Base-by-base conservation (phyloP, 306 rosid species). In the Sicyos edulis region DNA sequence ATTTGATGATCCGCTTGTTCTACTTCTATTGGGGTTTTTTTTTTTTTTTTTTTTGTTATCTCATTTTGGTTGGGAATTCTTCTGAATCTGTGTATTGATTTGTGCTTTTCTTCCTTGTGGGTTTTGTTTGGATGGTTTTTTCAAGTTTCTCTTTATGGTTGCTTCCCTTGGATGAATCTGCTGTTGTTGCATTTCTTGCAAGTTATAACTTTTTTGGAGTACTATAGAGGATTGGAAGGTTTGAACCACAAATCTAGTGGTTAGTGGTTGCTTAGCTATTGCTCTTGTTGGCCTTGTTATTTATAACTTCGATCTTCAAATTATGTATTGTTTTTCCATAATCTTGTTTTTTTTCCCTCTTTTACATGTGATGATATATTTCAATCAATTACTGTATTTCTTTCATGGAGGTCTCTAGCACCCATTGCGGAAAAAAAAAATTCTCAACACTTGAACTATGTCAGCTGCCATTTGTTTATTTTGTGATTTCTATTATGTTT, bases 1-100 rank as follows among this genome's bases (percentile, higher is more conserved):
- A 37, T 50, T 64, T 64, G 70, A 32, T 37, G 69, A 62, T 37
- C 70, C 5, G 52, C 15, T 7, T 8, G 51, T 62, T 62, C 69
- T 34, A 3, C 2, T 34, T 56, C 32, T 20, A 56, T 56, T 20
- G 60, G 12, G 66, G n/a, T n/a, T n/a, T n/a, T 8, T 14, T 29
- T 29, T 4, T 56, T 20, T 20, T 56, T 56, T 20, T 56, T 20
- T 15, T 21, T 55, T 9, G 1, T 24, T 45, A 21, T 57, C 3
- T 26, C n/a, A 13, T 29, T 26, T 26, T 26, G 6, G 17, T 29
- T 60, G 19, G 66, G 45, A 19, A 60, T 60, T 60, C 66, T 32
- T 60, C 45, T 8, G 68, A 15, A 62, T 62, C 7, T 62, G 21
- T 32, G 1, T 16, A 62, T 62, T 62, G 7, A 2, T 32, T 61